Base-by-base conservation (phyloP, 1,139 yeast genomes). In the Barnettozyma hawaiiensis region DNA sequence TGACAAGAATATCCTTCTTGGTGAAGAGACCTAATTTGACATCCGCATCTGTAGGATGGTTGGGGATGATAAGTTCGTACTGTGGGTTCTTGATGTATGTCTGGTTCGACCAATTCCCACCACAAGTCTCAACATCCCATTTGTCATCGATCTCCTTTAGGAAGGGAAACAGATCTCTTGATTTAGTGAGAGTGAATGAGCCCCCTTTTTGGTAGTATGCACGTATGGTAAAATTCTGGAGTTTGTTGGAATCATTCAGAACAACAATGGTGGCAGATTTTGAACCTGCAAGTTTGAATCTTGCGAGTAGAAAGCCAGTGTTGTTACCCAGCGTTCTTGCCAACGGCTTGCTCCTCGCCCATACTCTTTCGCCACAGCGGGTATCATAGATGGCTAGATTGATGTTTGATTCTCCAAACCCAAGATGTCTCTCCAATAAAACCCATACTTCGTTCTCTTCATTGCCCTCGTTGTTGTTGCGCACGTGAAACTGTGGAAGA, bases 21-120 rank as follows among this genome's bases (percentile, higher is more conserved):
- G 65, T 46, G 39, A 59, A 57, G 6, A 73, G 45, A 2, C 58
- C 59, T 5, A 71, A 31, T 9, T 57, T 39, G 0, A 66, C 22
- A 3, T 51, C 35, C 43, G 45, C 44, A 44, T 41, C 39, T 20
- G 31, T 22, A 14, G 32, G 57, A 42, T 9, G 49, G n/a, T 12
- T 53, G 20, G 41, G 55, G 41, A 47, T 53, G 29, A 14, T 41
- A 35, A 53, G 46, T 55, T 52, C 58, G 65, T 40, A 83, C 50
- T 84, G 87, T 0, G 95, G 95, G 51, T 85, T 85, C 31, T 65
- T 59, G 28, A 74, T 63, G 52, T 71, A 85, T 1, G 74, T 62
- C 3, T 75, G 64, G 35, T 66, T 50, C 0, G 73, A 53, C 76
- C 80, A 75, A 49, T 71, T 74, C 0, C 92, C 90, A 2, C 86